Evolutionary conservation across 768 basidiomycete species (phyloP), one percentile per base, ranked within the genome.

Genomic region (Nidula microcarpa): DNA sequence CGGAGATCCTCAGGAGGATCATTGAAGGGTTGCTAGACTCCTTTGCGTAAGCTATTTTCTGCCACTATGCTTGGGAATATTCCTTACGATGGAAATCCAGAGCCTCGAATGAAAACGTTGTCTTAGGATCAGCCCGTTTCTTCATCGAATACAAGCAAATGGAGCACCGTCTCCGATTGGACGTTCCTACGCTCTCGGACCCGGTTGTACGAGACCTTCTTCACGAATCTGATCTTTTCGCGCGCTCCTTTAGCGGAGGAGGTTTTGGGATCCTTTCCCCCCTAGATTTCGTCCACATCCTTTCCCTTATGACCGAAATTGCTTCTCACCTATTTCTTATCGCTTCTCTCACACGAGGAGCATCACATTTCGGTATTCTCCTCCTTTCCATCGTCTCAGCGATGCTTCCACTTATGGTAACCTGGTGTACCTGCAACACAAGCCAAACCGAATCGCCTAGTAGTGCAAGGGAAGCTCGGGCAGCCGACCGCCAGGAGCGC

Each of bases 181-280:
- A 93, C 62, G 76, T 89, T 37, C 90, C 90, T 53, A 88, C 91
- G 7, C 78, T 93, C 50, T 74, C 85, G 51, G 88, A 91, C 62
- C 86, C 90, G 47, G 64, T 73, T 54, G 75, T 87, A 18, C 85
- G 87, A 54, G 89, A 91, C 63, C 80, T 92, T 43, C 75, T 93
- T n/a, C 86, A 89, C 55, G 90, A 93, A 69, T 89, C 91, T 37
- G 91, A 93, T 63, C 77, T 89, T 34, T 93, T 93, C 63, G 86
- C 87, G 43, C 80, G 87, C 54, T 92, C 91, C 9, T 91, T 92
- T 67, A 81, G 77, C 60, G 87, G 87, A 43, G 81, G 85, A 36
- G 81, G 86, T 9, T 90, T 92, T 64, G 90, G 90, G 13, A 76
- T 91, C 33, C 75, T 91, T 59, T 90, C 88, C 2, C 91, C 90